Base-by-base conservation (phyloP, 768 basidiomycete species). In the Xanthoconium purpureum region DNA sequence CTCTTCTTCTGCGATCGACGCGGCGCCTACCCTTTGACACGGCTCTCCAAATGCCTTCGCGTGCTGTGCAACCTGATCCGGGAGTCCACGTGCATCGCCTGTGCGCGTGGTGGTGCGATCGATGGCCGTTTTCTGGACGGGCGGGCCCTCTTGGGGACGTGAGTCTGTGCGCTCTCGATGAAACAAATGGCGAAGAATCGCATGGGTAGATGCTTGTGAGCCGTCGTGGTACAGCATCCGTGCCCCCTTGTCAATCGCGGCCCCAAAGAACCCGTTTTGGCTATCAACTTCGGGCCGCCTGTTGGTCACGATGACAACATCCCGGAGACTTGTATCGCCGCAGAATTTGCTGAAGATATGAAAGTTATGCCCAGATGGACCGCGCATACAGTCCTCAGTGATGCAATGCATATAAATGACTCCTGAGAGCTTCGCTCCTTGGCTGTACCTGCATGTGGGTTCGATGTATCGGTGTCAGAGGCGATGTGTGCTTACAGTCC, bases 361-460 rank as follows among this genome's bases (percentile, higher is more conserved):
- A 58, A 80, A 80, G 60, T 77, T 80, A 40, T 73, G 72, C 17
- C 67, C 69, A 11, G 79, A 77, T 44, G 75, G 74, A 17, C 75
- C 74, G 7, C 75, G 76, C 59, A 80, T 72, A 10, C 73, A 69
- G 67, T 74, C 72, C 55, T 80, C 80, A 8, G 69, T 44, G 47
- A 78, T 78, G 1, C 78, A 72, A 61, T 81, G 81, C 67, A 81
- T 72, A 61, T 81, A 82, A 37, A 82, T 74, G 46, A 82, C 74
- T 1, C 80, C 80, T 1, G 78, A 71, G 13, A 81, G 62, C 40
- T 72, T 77, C 52, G 68, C 30, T 10, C 66, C 68, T 50, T 63
- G 65, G 33, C 60, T 64, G 29, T 60, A 63, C 14, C 63, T 70
- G 30, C 10, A 28, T 18, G 28, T 45, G 33, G 24, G 46, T 39